Base-by-base conservation (phyloP, 192 early-diverging fungal genomes). In the Gamsiella multidivaricata region DNA sequence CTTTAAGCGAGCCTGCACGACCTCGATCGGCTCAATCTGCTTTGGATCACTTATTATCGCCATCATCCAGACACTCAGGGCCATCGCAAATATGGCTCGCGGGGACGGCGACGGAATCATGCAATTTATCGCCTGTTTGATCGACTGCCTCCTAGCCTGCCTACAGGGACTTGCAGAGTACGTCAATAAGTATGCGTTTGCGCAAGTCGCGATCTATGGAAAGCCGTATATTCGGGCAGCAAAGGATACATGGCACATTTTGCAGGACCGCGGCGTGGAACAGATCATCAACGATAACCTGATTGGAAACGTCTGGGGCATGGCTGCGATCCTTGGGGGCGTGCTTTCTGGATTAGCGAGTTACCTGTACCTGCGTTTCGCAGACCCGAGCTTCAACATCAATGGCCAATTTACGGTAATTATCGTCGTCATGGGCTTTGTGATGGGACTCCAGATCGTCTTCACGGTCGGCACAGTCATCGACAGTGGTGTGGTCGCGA, bases 261-360 rank as follows among this genome's bases (percentile, higher is more conserved):
- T 95, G 50, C 89, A 95, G 76, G 88, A 90, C 65, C 89, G 91
- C 46, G 93, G 91, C 18, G 83, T 94, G 17, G 91, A 92, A 37
- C 87, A 88, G n/a, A 81, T 96, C 46, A 92, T 94, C 80, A 99
- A 98, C 79, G 98, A 99, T 84, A 90, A 88, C 61, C 80, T 99
- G 26, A 93, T 98, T 57, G 92, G 93, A 43, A 94, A 94, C 56
- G 97, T 98, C 12, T 71, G 98, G 46, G 81, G 84, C 57, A 90
- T 98, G 81, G 96, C 85, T 0, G 83, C 73, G 0, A 25, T 76
- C 8, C 64, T 88, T 15, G 79, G 82, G 17, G 85, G 83, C n/a
- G 76, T 82, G n/a, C 54, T 88, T 10, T 82, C 82, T 18, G 80
- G 69, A 33, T 39, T 85, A 12, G 70, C 78, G 11, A 84, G 85